A percentile compares a stretch with the other conserved stretches of the same genome.
Conservation (phyloP, 257 asterid genomes). For the Solanum appendiculatum region DNA sequence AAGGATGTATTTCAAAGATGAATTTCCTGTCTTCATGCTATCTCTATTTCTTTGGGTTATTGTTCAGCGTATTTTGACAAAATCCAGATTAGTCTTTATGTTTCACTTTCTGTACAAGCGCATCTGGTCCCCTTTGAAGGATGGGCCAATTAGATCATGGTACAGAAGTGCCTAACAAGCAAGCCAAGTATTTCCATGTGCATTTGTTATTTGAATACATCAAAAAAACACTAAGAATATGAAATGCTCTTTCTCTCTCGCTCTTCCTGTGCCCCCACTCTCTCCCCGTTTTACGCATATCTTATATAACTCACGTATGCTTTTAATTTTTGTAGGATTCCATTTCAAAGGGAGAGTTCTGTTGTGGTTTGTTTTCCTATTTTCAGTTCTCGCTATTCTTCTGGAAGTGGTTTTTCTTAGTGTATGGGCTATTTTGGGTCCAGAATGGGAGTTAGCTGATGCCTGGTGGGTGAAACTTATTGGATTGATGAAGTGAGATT, state of each 20-base stretch:
- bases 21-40: slow-evolving; percentile 1
- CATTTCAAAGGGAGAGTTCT: slow-evolving; percentile 42
- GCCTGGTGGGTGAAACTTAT: slow-evolving; percentile 67
- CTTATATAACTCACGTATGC: not conserved
- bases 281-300: not conserved
- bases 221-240: not conserved
- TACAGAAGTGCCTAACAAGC: not conserved
- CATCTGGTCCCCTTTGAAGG: not conserved
- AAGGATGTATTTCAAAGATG: not conserved
- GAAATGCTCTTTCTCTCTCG: not conserved
- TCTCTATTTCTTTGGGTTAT: not conserved
- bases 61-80: not conserved
- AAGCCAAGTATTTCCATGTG: not conserved
- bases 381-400: slow-evolving; percentile 34
- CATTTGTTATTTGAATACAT: not conserved
- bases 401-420: slow-evolving; percentile 45
- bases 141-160: not conserved
- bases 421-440: slow-evolving; percentile 32
- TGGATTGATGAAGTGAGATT: slow-evolving; percentile 57
- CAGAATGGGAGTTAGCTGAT: slow-evolving; percentile 42
- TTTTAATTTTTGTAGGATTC: slow-evolving; percentile 41
- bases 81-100: not conserved
- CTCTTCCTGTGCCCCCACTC: not conserved
- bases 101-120: not conserved
- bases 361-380: slow-evolving; percentile 57